Base-by-base conservation (phyloP, 345 rosid genomes). In the Odontarrhena argentea region DNA sequence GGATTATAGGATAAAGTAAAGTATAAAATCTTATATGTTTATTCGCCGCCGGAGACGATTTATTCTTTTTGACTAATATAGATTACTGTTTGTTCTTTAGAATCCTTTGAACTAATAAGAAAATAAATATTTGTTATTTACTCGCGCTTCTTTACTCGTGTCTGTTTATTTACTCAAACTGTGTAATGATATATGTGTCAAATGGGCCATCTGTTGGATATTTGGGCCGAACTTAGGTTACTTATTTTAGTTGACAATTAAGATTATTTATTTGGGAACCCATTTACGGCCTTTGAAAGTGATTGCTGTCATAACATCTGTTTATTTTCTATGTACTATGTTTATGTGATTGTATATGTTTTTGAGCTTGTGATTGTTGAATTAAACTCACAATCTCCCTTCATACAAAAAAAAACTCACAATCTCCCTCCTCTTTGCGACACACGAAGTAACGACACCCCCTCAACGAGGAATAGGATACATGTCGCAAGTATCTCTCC, bases 161-260 rank as follows among this genome's bases (percentile, higher is more conserved):
- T 38, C 8, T 38, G 9, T 38, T 8, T 38, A 38, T 38, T 38
- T 38, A 38, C 42, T 38, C 11, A 9, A 38, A 8, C 9, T 8
- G 3, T 38, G 8, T 4, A 36, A 36, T 6, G n/a, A n/a, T n/a
- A n/a, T 3, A 2, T 2, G 41, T 32, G 28, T 32, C 51, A 43
- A 60, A n/a, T 51, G 55, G 74, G 10, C 62, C 68, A 26, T 35
- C 22, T 18, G n/a, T n/a, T n/a, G n/a, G n/a, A n/a, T n/a, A n/a
- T 34, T 24, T 53, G 61, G 74, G 68, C 74, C 59, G 61, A 14
- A 34, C 55, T 14, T 54, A 62, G 68, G 69, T 62, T 62, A 36
- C 49, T 37, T 61, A 48, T 32, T 32, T 18, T 55, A 34, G 30
- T 44, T 44, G 62, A 70, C 74, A 36, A 18, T 38, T 57, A 13